These are phyloP conservation scores for Aspergillus bombycis DNA, from an alignment of 2,329 filamentous ascomycete genomes.

Conservation along the genomic window DNA sequence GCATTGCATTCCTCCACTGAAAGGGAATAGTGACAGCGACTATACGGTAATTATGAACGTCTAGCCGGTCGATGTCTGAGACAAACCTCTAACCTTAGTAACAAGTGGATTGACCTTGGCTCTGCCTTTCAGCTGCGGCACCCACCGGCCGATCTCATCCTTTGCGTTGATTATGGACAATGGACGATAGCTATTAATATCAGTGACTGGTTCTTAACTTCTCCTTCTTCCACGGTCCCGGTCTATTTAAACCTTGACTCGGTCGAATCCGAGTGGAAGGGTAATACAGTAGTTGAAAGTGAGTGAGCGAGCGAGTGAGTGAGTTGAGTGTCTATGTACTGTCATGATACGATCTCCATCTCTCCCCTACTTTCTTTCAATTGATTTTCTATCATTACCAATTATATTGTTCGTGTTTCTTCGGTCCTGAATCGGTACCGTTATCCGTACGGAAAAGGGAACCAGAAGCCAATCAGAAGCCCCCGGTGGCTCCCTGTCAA, in stretches of 20 bases:
- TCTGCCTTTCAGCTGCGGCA: slow-evolving; percentile 20
- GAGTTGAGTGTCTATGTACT: neutral
- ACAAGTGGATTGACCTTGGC: slow-evolving; percentile 18
- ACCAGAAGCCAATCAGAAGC: neutral
- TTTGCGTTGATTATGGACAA: slow-evolving; percentile 21
- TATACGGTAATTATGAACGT: slow-evolving; percentile 12
- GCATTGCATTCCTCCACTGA: slow-evolving; percentile 5
- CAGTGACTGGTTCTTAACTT: neutral
- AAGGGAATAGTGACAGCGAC: slow-evolving; percentile 15
- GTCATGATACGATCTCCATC: neutral
- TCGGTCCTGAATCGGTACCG: neutral
- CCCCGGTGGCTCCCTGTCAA: neutral
- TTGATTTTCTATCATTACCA: neutral
- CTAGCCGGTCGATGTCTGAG: slow-evolving; percentile 22
- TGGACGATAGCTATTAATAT: neutral
- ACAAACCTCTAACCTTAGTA: slow-evolving; percentile 26
- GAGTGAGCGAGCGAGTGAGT: too few relatives aligned
- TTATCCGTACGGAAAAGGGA: neutral
- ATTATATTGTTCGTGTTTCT: neutral
- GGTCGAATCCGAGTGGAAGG: neutral
- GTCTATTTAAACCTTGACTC: neutral
- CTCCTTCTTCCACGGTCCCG: neutral
- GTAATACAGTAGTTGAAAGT: neutral
- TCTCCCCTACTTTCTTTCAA: neutral
- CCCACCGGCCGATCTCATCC: slow-evolving; percentile 22